These are phyloP conservation scores for Endocalyx cinctus DNA, from an alignment of 2,329 filamentous ascomycete genomes.

Conservation along the genomic window DNA sequence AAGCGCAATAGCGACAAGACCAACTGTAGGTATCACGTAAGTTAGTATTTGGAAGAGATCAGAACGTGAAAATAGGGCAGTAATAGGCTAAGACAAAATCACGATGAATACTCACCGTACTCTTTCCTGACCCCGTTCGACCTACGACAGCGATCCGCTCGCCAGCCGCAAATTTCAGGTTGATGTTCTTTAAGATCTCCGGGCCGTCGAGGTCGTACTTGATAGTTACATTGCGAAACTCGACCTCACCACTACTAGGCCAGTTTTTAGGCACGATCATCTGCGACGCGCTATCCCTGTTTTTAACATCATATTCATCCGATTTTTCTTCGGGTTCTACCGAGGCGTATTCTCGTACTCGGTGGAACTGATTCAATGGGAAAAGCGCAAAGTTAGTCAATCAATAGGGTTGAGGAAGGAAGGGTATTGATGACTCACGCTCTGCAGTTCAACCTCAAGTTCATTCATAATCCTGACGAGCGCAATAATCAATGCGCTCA, in stretches of 20 bases:
- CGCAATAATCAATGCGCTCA: conserved; percentile 47
- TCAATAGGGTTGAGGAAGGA: background rate
- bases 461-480: conserved; percentile 52
- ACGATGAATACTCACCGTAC: conserved; percentile 64
- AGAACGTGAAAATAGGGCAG: too few species aligned
- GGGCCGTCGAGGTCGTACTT: conserved; percentile 41
- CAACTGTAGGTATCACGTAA: conserved; percentile 28
- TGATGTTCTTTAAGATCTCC: conserved; percentile 47
- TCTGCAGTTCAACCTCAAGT: conserved; percentile 53
- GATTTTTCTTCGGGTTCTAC: conserved; percentile 41
- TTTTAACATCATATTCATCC: conserved; percentile 35
- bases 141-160: conserved; percentile 77
- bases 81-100: too few species aligned
- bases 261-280: conserved; percentile 37
- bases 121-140: conserved; percentile 78
- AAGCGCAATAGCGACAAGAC: conserved; percentile 52
- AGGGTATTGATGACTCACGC: conserved; percentile 33
- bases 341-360: conserved; percentile 45
- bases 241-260: conserved; percentile 43
- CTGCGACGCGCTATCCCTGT: conserved; percentile 30
- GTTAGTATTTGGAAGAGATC: too few species aligned
- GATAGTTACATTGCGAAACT: conserved; percentile 47
- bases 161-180: conserved; percentile 54
- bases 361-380: conserved; percentile 40
- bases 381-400: conserved; percentile 1